Evolutionary conservation across 2,329 filamentous ascomycete species (phyloP).

Genomic region (Chaetomium strumarium): DNA sequence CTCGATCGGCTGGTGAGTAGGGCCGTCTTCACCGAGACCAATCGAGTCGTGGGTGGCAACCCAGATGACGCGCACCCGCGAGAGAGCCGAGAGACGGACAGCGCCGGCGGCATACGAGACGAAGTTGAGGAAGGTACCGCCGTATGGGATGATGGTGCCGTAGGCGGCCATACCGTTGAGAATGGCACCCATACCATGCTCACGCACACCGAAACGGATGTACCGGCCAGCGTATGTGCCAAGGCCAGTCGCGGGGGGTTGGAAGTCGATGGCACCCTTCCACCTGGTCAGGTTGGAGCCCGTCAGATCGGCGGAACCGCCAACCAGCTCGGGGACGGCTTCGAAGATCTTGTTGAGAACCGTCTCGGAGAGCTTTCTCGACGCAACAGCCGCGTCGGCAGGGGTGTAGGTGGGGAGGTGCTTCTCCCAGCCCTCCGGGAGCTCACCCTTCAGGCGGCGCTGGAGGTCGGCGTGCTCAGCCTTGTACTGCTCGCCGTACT

Average conservation of each 20-base stretch:
- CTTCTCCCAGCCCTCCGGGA: slow-evolving; percentile 97
- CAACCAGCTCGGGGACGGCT: slow-evolving; percentile 81
- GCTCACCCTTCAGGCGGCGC: slow-evolving; percentile 73
- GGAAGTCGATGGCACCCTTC: slow-evolving; percentile 97
- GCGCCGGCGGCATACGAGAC: slow-evolving; percentile 95
- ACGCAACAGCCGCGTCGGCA: slow-evolving; percentile 75
- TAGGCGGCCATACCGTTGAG: slow-evolving; percentile 95
- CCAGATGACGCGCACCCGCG: slow-evolving; percentile 87
- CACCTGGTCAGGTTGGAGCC: slow-evolving; percentile 98
- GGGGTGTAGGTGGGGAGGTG: slow-evolving; percentile 85
- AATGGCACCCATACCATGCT: slow-evolving; percentile 88
- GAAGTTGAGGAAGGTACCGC: slow-evolving; percentile 98
- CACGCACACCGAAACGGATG: slow-evolving; percentile 84
- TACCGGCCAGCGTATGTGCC: slow-evolving; percentile 91
- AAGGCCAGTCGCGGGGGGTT: slow-evolving; percentile 77
- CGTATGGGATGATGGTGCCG: slow-evolving; percentile 88
- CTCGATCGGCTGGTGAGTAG: slow-evolving; percentile 98
- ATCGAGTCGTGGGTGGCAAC: slow-evolving; percentile 98
- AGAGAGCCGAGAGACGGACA: slow-evolving; percentile 88
- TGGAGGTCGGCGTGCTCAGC: slow-evolving; percentile 72
- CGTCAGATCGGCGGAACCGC: slow-evolving; percentile 95
- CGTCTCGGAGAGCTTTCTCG: slow-evolving; percentile 92
- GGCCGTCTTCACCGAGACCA: slow-evolving; percentile 96
- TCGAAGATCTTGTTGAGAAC: slow-evolving; percentile 84
- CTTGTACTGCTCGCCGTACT: slow-evolving; percentile 75